Percentiles rank a stretch among this genome's conserved stretches.
Conservation (phyloP, 371 early-diverging fungal species). For the Syncephalastrum contaminatum region DNA sequence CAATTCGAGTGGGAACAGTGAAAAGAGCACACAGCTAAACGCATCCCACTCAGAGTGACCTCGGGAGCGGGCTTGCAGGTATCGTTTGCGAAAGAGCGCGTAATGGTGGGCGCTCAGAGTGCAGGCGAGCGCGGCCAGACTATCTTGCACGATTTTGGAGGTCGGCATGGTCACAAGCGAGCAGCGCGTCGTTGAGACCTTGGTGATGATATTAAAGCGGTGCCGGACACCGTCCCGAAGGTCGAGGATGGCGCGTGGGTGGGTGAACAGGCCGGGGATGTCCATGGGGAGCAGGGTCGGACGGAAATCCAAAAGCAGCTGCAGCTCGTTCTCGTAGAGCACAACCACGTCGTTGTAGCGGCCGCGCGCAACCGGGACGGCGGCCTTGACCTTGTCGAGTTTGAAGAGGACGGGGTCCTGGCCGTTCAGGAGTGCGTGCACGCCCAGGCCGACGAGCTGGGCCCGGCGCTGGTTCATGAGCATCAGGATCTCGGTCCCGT, state of each 20-base stretch:
- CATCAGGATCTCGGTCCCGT: conserved; percentile 13
- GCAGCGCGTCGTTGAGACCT: neutral
- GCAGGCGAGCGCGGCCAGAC: conserved; percentile 4
- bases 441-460: conserved; percentile 3
- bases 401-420: neutral
- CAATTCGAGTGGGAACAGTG: conserved; percentile 34
- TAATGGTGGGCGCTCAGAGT: neutral
- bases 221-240: conserved; percentile 1
- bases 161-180: too few relatives aligned
- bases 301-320: conserved; percentile 3
- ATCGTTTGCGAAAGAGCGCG: conserved; percentile 9
- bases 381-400: neutral
- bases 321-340: conserved; percentile 6
- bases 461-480: conserved; percentile 16
- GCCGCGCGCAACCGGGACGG: conserved; percentile 10
- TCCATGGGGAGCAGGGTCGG: conserved; percentile 4
- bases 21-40: conserved; percentile 53
- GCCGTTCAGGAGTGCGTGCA: conserved; percentile 2
- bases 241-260: conserved; percentile 1
- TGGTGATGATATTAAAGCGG: conserved; percentile 8
- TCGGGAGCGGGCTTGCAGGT: neutral
- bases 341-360: conserved; percentile 5
- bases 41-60: conserved; percentile 51
- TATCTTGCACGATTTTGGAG: conserved; percentile 8
- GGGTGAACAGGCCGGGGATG: neutral